Percentiles rank a stretch among this genome's conserved stretches.
Conservation (phyloP, 2,329 filamentous ascomycete genomes). For the Botrytis tulipae region DNA sequence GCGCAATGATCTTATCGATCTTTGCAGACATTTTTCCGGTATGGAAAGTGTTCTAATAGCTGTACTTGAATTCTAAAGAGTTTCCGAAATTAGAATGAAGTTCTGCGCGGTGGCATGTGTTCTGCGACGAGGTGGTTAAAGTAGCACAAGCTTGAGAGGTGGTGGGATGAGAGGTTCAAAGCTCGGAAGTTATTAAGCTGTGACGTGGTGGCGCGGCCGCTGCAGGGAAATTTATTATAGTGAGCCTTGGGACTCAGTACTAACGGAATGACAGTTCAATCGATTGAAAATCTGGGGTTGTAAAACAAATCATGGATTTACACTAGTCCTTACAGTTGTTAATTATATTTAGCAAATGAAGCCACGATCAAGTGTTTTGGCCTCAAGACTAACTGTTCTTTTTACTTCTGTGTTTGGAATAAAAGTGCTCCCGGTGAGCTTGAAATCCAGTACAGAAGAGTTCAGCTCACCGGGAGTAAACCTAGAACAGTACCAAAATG, state of each 20-base stretch:
- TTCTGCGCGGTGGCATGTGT: background rate
- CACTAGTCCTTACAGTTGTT: background rate
- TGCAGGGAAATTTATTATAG: background rate
- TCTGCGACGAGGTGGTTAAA: background rate
- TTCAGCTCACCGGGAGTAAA: background rate
- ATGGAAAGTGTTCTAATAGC: background rate
- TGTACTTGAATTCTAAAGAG: no score
- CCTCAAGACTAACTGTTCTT: background rate
- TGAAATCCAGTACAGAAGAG: rapidly evolving
- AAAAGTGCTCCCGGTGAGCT: background rate
- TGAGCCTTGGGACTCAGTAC: background rate
- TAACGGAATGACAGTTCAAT: background rate
- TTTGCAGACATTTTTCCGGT: slow-evolving; percentile 46
- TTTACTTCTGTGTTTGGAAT: background rate
- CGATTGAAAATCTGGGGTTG: background rate
- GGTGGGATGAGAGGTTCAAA: background rate
- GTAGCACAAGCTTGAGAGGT: background rate
- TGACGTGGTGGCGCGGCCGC: slow-evolving; percentile 13
- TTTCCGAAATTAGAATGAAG: background rate
- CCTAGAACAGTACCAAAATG: no score
- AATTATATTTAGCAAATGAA: background rate
- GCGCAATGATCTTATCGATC: slow-evolving; percentile 69
- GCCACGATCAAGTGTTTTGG: no score
- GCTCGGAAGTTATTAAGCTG: background rate
- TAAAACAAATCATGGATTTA: background rate